Evolutionary conservation across 2,329 filamentous ascomycete genomes (phyloP), one percentile per base, ranked within the genome.

Genomic region (Paecilomyces dactylethromorphus): DNA sequence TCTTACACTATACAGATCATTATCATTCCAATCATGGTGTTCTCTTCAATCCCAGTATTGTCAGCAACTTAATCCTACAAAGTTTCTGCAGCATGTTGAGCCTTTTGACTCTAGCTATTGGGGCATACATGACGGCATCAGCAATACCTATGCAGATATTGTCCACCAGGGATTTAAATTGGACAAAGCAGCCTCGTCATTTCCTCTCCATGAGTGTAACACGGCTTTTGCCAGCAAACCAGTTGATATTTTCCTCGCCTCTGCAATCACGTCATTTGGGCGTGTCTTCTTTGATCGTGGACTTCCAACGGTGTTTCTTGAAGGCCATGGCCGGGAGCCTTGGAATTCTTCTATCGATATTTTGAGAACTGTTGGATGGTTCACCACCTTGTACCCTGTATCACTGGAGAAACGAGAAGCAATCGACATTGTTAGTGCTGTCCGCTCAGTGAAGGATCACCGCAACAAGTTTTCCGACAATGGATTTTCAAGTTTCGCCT

Each of bases 231-330:
- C 5, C 64, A 61, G 2, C 33, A 29, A 53, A 24, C 62, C 52
- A 11, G 58, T 26, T 55, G 64, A 56, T 51, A 12, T 63, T 13
- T 24, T 65, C n/a, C 55, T 85, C 4, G 78, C 84, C 1, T 78
- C 81, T 0, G 71, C 86, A 4, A 66, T 84, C 3, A 77, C 84
- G 6, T 83, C 84, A 0, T 87, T 86, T 66, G 73, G 76, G 1
- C 79, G 81, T 58, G 79, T 78, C 0, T 87, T 87, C 59, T 74
- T 78, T 13, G 81, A 85, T 56, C 76, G 84, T 18, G 60, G 64
- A 0, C 68, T 75, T 0, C 84, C 84, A 0, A 79, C 79, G 1
- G 64, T 86, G 0, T 87, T 71, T 59, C 71, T 66, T 53, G 72
- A 75, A 57, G 70, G 68, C 0, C 72, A 75, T 57, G 73, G 73